phyloP scores from a whole-genome alignment of 768 basidiomycete genomes.

The Lactarius deliciosus region DNA sequence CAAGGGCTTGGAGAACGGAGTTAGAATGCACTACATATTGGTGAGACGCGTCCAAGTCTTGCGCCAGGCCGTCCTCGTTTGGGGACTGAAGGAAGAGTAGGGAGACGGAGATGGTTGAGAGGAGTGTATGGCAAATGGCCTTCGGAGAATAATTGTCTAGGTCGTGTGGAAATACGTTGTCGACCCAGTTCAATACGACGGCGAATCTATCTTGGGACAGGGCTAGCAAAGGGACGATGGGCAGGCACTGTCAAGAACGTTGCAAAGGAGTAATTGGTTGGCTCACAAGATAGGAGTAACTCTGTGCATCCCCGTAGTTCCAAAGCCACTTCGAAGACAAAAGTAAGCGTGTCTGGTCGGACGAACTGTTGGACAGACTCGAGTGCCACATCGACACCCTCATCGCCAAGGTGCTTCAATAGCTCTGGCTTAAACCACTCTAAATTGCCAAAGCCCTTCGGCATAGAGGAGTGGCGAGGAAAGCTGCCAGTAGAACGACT shows the following conservation, averaged over 20 bases:
- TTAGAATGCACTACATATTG: conserved; percentile 14
- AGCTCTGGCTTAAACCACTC: conserved; percentile 18
- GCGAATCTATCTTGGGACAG: conserved; percentile 13
- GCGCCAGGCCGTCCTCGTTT: background rate
- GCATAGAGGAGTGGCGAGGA: background rate
- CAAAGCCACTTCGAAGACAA: conserved; percentile 19
- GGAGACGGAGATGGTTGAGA: conserved; percentile 20
- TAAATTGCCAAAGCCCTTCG: conserved; percentile 1
- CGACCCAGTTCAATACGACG: conserved; percentile 19
- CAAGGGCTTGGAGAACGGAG: conserved; percentile 5
- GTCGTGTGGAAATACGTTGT: conserved; percentile 11
- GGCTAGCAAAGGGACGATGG: conserved; percentile 6
- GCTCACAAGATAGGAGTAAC: conserved; percentile 25
- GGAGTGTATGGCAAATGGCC: conserved; percentile 2
- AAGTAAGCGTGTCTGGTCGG: conserved; percentile 9
- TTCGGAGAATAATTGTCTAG: conserved; percentile 15
- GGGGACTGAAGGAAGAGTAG: conserved; percentile 14
- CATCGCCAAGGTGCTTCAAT: conserved; percentile 10
- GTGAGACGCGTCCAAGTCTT: conserved; percentile 15
- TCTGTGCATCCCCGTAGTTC: conserved; percentile 17
- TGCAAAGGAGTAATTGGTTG: background rate
- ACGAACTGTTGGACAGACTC: conserved; percentile 7
- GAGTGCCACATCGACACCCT: conserved; percentile 17
- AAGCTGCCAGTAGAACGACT: background rate
- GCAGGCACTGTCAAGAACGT: background rate